phyloP scores from a whole-genome alignment of 148 eudicot species.

The Nepenthes mirabilis region DNA sequence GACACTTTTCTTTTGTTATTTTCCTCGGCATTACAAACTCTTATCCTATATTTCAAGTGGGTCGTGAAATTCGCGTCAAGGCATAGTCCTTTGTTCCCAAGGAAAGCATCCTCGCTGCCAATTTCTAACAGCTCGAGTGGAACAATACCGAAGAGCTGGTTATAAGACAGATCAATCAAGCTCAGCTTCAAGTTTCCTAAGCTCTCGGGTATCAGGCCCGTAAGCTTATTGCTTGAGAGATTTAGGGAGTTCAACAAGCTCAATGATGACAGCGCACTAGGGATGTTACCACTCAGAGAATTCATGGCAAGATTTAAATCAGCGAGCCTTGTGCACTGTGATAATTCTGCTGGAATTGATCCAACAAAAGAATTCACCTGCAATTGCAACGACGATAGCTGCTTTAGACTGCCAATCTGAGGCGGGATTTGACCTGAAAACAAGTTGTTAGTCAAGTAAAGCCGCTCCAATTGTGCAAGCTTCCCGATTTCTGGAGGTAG shows the following conservation, averaged over 20 bases:
- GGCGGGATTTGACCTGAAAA: background rate
- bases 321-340: background rate
- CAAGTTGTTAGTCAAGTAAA: background rate
- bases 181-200: constrained; percentile 60
- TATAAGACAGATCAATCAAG: constrained; percentile 55
- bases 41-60: background rate
- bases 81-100: background rate
- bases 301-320: constrained; percentile 54
- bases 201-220: constrained; percentile 47
- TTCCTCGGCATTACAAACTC: background rate
- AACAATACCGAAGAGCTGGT: constrained; percentile 59
- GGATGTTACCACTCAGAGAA: constrained; percentile 47
- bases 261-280: constrained; percentile 36
- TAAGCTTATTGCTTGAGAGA: constrained; percentile 58
- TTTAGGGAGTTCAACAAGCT: constrained; percentile 68
- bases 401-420: background rate
- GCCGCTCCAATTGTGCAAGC: background rate
- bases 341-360: background rate
- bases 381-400: background rate
- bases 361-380: background rate
- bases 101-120: background rate
- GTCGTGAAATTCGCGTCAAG: background rate
- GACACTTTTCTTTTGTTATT: constrained; percentile 2
- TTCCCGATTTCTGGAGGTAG: background rate
- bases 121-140: constrained; percentile 40